A percentile compares a stretch with the other conserved stretches of the same genome.
phyloP scores from a whole-genome alignment of 1,139 yeast species.

The Lodderomyces pseudojiufengensis region DNA sequence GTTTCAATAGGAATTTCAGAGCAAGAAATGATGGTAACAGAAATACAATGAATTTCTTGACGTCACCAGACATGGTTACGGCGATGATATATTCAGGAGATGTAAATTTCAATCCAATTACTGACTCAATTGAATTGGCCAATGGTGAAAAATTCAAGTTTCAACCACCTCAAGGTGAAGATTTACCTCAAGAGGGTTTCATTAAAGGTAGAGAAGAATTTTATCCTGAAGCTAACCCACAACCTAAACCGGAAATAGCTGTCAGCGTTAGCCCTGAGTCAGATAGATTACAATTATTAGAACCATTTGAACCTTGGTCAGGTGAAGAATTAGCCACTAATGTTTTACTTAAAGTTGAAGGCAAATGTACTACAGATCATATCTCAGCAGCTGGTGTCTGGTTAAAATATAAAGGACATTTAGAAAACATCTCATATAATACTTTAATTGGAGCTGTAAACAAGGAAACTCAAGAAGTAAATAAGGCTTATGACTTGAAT shows the following conservation, averaged over 20 bases:
- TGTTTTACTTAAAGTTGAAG: constrained; percentile 86
- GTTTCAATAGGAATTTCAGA: constrained; percentile 94
- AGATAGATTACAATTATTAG: constrained; percentile 69
- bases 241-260: constrained; percentile 62
- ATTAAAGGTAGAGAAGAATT: constrained; percentile 77
- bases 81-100: constrained; percentile 95
- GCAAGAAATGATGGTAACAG: constrained; percentile 98
- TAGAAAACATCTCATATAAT: constrained; percentile 92
- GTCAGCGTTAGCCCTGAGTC: constrained; percentile 77
- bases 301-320: constrained; percentile 84
- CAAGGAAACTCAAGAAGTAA: constrained; percentile 94
- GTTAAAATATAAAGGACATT: constrained; percentile 97
- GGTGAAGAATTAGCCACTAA: constrained; percentile 76
- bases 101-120: constrained; percentile 82
- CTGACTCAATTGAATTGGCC: constrained; percentile 63
- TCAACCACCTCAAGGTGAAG: constrained; percentile 75
- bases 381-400: constrained; percentile 99
- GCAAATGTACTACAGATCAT: constrained; percentile 98
- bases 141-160: constrained; percentile 74
- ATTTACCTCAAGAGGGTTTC: constrained; percentile 79
- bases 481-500: constrained; percentile 82
- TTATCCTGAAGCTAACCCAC: constrained; percentile 80
- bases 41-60: constrained; percentile 91
- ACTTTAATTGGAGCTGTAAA: constrained; percentile 96
- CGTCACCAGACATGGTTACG: constrained; percentile 96